Evolutionary conservation across 2,329 filamentous ascomycete genomes (phyloP).

Genomic region (Trichoderma brevicompactum): DNA sequence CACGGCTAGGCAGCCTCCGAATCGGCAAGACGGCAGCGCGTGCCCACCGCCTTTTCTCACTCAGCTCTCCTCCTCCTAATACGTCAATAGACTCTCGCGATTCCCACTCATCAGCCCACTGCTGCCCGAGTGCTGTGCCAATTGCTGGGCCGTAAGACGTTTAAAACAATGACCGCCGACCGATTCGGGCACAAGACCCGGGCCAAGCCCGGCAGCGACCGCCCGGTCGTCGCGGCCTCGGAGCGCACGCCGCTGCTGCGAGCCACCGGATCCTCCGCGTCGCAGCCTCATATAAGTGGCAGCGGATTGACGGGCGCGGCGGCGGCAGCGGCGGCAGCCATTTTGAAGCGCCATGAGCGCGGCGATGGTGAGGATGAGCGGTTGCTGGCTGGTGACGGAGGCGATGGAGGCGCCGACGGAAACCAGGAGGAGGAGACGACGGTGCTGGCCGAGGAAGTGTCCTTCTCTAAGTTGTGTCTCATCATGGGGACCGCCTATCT

Average conservation of each 20-base stretch:
- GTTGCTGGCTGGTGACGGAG: background rate
- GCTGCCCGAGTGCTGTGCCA: conserved; percentile 1
- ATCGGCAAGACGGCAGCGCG: background rate
- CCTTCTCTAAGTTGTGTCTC: conserved; percentile 53
- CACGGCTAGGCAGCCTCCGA: background rate
- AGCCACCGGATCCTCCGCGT: conserved; percentile 6
- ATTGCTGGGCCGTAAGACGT: background rate
- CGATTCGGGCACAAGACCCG: background rate
- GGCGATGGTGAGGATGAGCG: conserved; percentile 6
- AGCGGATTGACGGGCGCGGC: conserved; percentile 23
- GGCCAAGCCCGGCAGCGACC: background rate
- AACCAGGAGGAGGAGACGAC: conserved; percentile 50
- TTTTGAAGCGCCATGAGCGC: conserved; percentile 21
- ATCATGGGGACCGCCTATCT: conserved; percentile 62
- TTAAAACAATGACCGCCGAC: conserved; percentile 19
- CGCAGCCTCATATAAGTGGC: background rate
- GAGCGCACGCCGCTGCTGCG: conserved; percentile 39
- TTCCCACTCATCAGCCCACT: conserved; percentile 1
- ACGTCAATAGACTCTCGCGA: background rate
- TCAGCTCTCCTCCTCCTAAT: background rate
- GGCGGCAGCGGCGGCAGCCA: background rate
- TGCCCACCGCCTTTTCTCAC: background rate
- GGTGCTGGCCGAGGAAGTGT: conserved; percentile 54
- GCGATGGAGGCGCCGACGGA: conserved; percentile 5
- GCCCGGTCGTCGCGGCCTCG: conserved; percentile 25